These are phyloP conservation scores for Volvariella surrecta DNA, from an alignment of 1,284 basidiomycete genomes.

Conservation along the genomic window DNA sequence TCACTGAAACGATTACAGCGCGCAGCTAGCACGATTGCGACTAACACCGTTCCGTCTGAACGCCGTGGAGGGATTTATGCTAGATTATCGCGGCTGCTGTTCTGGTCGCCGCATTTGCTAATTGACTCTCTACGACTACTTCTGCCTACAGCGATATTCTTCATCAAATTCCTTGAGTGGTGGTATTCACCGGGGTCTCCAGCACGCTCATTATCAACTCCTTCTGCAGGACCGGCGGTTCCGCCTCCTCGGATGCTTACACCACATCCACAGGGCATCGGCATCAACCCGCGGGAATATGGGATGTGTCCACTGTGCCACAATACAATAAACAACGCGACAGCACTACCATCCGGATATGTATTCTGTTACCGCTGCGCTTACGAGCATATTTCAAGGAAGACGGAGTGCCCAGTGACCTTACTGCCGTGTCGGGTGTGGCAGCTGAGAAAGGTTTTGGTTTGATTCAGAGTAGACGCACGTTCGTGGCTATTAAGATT, in stretches of 20 bases:
- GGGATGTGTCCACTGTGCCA: slow-evolving; percentile 83
- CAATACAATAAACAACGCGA: slow-evolving; percentile 76
- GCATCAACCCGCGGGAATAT: slow-evolving; percentile 54
- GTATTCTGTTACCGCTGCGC: slow-evolving; percentile 95
- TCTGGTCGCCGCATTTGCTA: slow-evolving; percentile 49
- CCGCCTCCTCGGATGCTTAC: slow-evolving; percentile 69
- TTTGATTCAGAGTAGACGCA: slow-evolving; percentile 36
- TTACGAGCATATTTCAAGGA: slow-evolving; percentile 74
- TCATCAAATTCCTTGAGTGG: slow-evolving; percentile 98
- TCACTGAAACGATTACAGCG: slow-evolving; percentile 23
- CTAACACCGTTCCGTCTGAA: slow-evolving; percentile 23
- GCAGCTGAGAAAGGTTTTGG: slow-evolving; percentile 83
- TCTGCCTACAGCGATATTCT: slow-evolving; percentile 89
- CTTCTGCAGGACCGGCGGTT: slow-evolving; percentile 58
- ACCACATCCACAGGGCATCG: slow-evolving; percentile 61
- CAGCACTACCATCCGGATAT: slow-evolving; percentile 87
- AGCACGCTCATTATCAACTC: slow-evolving; percentile 52
- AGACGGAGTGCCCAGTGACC: slow-evolving; percentile 84
- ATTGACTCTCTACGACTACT: slow-evolving; percentile 77
- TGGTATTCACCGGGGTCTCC: slow-evolving; percentile 97
- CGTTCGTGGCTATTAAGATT: slow-evolving; percentile 26
- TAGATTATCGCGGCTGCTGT: slow-evolving; percentile 35
- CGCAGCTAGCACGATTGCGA: slow-evolving; percentile 27
- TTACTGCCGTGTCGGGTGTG: slow-evolving; percentile 65
- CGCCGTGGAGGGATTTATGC: slow-evolving; percentile 28